A percentile compares a stretch with the other conserved stretches of the same genome.
Conservation (phyloP, 257 asterid species). For the Fraxinus americana region DNA sequence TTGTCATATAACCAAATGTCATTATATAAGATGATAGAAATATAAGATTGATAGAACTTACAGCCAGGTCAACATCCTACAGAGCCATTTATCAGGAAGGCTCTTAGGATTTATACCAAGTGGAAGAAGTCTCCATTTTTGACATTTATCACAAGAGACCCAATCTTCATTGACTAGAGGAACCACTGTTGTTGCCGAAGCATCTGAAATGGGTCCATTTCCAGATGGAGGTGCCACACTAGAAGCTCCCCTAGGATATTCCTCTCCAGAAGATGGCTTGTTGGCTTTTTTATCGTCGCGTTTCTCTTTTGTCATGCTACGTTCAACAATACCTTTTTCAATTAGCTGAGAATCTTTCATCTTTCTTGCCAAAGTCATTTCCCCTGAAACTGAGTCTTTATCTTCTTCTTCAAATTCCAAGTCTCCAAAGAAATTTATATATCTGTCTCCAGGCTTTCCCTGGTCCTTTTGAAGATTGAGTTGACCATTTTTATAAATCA, state of each 20-base stretch:
- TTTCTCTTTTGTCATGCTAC: slow-evolving; percentile 48
- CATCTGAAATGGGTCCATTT: slow-evolving; percentile 51
- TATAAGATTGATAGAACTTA: slow-evolving; percentile 46
- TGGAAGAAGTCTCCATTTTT: slow-evolving; percentile 90
- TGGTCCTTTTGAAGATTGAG: slow-evolving; percentile 53
- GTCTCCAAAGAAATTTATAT: slow-evolving; percentile 79
- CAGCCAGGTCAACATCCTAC: slow-evolving; percentile 98
- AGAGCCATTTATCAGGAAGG: slow-evolving; percentile 91
- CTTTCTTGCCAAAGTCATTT: slow-evolving; percentile 48
- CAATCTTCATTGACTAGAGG: slow-evolving; percentile 84
- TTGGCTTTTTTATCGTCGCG: slow-evolving; percentile 39
- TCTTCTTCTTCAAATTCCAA: slow-evolving; percentile 60
- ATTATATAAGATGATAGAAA: not conserved
- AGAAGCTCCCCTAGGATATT: slow-evolving; percentile 39
- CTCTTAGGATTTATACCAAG: slow-evolving; percentile 79
- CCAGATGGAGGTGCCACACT: slow-evolving; percentile 46
- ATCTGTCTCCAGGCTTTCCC: slow-evolving; percentile 57
- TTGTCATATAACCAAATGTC: not conserved
- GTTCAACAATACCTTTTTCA: slow-evolving; percentile 41
- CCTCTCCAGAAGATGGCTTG: slow-evolving; percentile 31
- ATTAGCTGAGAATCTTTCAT: slow-evolving; percentile 45
- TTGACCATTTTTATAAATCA: slow-evolving; percentile 44
- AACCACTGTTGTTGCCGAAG: slow-evolving; percentile 41
- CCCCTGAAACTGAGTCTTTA: slow-evolving; percentile 59
- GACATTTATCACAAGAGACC: slow-evolving; percentile 90